A percentile compares a stretch with the other conserved stretches of the same genome.
phyloP scores from a whole-genome alignment of 208 protist species.

The Borovskyia barvae region DNA sequence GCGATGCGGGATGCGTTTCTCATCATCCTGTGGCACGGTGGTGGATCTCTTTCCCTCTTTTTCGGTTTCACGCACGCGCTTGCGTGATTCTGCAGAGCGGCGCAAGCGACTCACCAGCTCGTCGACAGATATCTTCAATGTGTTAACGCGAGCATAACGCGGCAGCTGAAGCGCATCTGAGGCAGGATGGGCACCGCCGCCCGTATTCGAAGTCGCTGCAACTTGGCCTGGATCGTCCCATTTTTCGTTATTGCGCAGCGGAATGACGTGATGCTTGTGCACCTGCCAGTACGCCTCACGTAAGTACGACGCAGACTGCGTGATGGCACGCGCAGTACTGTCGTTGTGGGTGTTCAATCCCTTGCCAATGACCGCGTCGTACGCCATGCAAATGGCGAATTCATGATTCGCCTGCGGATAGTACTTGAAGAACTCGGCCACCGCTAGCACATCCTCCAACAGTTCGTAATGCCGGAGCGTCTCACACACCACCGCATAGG shows the following conservation, averaged over 20 bases:
- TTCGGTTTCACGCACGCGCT: constrained; percentile 9
- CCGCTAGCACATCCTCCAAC: constrained; percentile 79
- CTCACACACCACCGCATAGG: constrained; percentile 91
- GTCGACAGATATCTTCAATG: constrained; percentile 75
- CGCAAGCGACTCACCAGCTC: constrained; percentile 65
- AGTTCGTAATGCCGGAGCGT: constrained; percentile 88
- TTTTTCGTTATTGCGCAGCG: constrained; percentile 47
- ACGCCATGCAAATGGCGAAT: constrained; percentile 83
- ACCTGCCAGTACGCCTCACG: constrained; percentile 81
- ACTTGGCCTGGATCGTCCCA: constrained; percentile 29
- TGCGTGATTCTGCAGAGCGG: constrained; percentile 29
- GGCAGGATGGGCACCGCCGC: background rate
- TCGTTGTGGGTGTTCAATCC: constrained; percentile 86
- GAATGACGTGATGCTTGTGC: constrained; percentile 77
- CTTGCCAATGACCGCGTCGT: constrained; percentile 85
- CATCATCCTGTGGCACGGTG: background rate
- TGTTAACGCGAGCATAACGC: constrained; percentile 87
- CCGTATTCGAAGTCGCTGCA: background rate
- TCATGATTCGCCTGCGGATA: constrained; percentile 67
- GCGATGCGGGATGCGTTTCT: constrained; percentile 5
- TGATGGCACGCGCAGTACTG: constrained; percentile 72
- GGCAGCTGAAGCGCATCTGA: constrained; percentile 40
- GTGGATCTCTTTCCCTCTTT: background rate
- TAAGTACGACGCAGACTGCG: constrained; percentile 64
- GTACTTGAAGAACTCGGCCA: constrained; percentile 83